Evolutionary conservation across 78 protist genomes (phyloP).

Genomic region (Speleostelium caveatum): DNA sequence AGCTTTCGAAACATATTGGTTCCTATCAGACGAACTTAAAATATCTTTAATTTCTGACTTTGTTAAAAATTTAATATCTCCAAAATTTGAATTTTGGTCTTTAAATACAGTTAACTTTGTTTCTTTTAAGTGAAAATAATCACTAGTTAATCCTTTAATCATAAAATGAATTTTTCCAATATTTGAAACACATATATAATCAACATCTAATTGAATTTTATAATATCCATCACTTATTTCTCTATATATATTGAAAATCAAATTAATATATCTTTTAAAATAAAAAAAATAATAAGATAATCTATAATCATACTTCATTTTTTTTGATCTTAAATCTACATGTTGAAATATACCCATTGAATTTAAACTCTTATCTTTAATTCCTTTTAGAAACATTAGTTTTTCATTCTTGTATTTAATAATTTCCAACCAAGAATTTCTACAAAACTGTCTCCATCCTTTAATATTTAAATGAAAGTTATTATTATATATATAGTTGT

Average conservation of each 20-base stretch:
- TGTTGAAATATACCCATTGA: background rate
- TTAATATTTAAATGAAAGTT: too few species aligned
- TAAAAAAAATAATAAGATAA: too few species aligned
- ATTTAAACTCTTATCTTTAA: background rate
- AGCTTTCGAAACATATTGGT: background rate
- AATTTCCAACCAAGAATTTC: background rate
- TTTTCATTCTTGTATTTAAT: background rate
- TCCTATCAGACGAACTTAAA: background rate
- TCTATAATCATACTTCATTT: too few species aligned
- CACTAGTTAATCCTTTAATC: background rate
- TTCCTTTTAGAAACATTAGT: too few species aligned
- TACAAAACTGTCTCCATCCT: background rate
- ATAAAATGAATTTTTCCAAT: too few species aligned
- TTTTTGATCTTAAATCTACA: background rate
- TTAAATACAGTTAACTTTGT: background rate
- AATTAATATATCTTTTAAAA: background rate
- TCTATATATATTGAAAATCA: too few species aligned
- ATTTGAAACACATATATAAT: too few species aligned
- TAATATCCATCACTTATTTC: too few species aligned
- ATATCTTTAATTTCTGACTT: background rate
- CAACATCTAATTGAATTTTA: background rate
- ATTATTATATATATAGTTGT: background rate
- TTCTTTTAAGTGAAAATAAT: background rate
- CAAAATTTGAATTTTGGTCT: too few species aligned
- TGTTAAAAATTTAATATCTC: background rate